Base-by-base conservation (phyloP, 2,329 filamentous ascomycete species). In the Cadophora malorum region DNA sequence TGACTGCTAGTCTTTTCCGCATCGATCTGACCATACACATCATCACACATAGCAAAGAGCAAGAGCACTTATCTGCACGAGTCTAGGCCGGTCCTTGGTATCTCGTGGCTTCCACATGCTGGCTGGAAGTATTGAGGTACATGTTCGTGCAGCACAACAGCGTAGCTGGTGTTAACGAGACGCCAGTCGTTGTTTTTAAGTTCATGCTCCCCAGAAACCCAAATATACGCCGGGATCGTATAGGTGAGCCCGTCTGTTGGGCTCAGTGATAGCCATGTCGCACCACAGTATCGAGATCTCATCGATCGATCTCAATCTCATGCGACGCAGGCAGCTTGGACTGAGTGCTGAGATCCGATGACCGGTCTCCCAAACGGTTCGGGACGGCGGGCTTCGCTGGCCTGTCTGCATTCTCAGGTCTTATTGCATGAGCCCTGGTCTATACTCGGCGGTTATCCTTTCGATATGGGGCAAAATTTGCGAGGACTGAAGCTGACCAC, bases 381-480 rank as follows among this genome's bases (percentile, higher is more conserved):
- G 41, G 41, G 25, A 49, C 33, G 4, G 41, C 3, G 41, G 8
- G 28, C 23, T 28, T 49, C 25, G 8, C 25, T 16, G 16, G 38
- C 16, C 19, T 19, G 14, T 47, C 38, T 49, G n/a, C 25, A 8
- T 38, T 21, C 55, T 31, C 52, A 60, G 61, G 19, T 53, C 60
- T 25, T 63, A 53, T 63, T 63, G 61, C 61, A 63, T 52, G 19
- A 38, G 4, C 14, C 61, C 61, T 23, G 33, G 61, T 19, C 50
- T 28, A 63, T 63, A 53, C 4, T 23, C 19, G 59, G 16, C 19
- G 59, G 16, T 16, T 47, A 21, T 9, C 45, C 14, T 31, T 8
- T 49, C 59, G 25, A n/a, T 14, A 49, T 62, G 23, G 59, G 41
- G 59, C 31, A 62, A 49, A 6, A 35, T 5, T 14, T 59, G 35